Evolutionary conservation across 495 filamentous ascomycete genomes (phyloP), one percentile per base, ranked within the genome.

Genomic region (Penicillium cataractarum): DNA sequence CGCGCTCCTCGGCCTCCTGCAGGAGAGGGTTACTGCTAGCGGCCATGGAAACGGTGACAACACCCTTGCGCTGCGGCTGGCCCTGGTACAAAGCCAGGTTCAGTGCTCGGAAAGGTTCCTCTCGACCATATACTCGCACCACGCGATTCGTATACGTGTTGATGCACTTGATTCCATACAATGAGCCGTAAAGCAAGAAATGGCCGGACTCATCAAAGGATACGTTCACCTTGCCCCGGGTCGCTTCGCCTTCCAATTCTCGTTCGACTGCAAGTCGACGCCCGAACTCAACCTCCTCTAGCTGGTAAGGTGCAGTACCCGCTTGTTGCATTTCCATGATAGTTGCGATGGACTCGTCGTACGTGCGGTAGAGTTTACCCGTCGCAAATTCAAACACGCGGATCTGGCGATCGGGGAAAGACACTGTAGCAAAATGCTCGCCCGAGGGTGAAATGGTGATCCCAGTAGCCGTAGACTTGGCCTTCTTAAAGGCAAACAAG

Each of bases 41-140:
- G 3, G 95, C 95, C 95, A 99, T 99, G 42, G 92, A 92, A n/a
- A 99, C 89, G 0, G 96, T 98, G 15, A 93, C 89, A 8, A 97
- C 78, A 6, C 89, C 89, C 72, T 98, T 98, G 73, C 91, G 92
- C 67, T 93, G 89, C 0, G 95, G 96, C 63, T 92, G 90, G 52
- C 95, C 95, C 79, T 99, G 95, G 72, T 98, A 99, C n/a, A 99
- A 72, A 17, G 90, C 86, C 3, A 99, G 78, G 62, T 90, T 89
- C 50, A 97, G 76, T 1, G 93, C 83, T 27, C 95, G 86, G 70
- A 97, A 89, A 39, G 90, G 86, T 64, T 99, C 95, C 52, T 97
- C 96, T 60, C 87, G 88, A 33, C 89, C 93, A 76, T 93, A 97
- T 2, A 92, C 82, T 67, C 92, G 93, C 51, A 97, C 87, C 2